Evolutionary conservation across 2,329 filamentous ascomycete genomes (phyloP).

Genomic region (Arthrobotrys musiformis): DNA sequence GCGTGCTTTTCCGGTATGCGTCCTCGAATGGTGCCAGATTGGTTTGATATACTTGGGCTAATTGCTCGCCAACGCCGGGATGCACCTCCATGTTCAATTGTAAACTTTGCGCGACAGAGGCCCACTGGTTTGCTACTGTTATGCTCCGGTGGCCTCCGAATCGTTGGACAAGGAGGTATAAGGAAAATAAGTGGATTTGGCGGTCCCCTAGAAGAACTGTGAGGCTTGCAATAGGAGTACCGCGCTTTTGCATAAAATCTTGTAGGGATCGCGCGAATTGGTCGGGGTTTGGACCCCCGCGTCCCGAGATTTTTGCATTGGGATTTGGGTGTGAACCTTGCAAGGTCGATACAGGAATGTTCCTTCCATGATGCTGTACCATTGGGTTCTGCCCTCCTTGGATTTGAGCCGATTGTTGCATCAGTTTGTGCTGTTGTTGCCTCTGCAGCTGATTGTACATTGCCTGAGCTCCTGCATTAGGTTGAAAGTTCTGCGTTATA

Average conservation of each 20-base stretch:
- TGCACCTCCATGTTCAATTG: conserved; percentile 72
- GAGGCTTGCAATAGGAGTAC: conserved; percentile 77
- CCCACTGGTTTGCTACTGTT: conserved; percentile 77
- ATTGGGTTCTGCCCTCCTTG: conserved; percentile 62
- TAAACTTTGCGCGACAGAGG: conserved; percentile 74
- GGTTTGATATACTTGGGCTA: conserved; percentile 63
- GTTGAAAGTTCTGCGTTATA: conserved; percentile 60
- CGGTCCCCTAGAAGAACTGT: conserved; percentile 77
- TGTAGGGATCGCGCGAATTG: conserved; percentile 80
- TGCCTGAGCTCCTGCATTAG: conserved; percentile 64
- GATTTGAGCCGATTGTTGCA: conserved; percentile 64
- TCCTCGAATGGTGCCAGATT: conserved; percentile 57
- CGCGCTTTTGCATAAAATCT: conserved; percentile 79
- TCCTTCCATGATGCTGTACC: conserved; percentile 65
- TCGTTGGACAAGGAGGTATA: conserved; percentile 82
- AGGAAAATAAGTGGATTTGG: conserved; percentile 76
- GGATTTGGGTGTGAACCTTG: conserved; percentile 66
- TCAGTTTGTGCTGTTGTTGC: conserved; percentile 65
- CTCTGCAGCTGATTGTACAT: conserved; percentile 63
- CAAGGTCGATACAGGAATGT: conserved; percentile 69
- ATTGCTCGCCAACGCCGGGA: conserved; percentile 74
- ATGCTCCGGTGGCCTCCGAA: conserved; percentile 81
- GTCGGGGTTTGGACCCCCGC: conserved; percentile 68
- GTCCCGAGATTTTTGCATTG: conserved; percentile 60
- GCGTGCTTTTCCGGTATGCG: conserved; percentile 56